These are phyloP conservation scores for Dictyostelium intermedium DNA, from an alignment of 78 protist genomes.

Conservation along the genomic window DNA sequence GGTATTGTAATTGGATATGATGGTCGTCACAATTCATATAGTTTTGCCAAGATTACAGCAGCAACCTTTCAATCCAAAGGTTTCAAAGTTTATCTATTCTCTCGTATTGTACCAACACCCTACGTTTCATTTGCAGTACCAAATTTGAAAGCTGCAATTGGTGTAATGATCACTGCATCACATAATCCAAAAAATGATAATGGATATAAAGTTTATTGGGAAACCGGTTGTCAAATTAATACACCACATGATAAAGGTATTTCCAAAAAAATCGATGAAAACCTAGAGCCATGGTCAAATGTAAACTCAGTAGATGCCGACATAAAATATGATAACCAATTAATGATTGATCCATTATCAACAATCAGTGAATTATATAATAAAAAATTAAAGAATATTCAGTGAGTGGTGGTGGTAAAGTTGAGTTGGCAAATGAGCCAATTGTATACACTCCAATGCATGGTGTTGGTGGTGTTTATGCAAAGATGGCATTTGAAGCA, in stretches of 20 bases:
- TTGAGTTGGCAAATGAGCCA: conserved; percentile 4
- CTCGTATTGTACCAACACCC: conserved; percentile 90
- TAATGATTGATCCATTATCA: conserved; percentile 35
- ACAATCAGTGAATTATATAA: not conserved
- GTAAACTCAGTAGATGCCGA: not conserved
- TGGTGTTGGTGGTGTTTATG: conserved; percentile 96
- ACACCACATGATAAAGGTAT: conserved; percentile 85
- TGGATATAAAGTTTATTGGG: conserved; percentile 99
- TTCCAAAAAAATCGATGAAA: conserved; percentile 57
- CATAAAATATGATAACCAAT: not conserved
- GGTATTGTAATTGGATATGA: conserved; percentile 91
- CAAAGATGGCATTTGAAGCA: conserved; percentile 56
- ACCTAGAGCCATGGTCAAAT: conserved; percentile 75
- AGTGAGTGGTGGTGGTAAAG: not conserved
- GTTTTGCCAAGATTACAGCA: conserved; percentile 91
- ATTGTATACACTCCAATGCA: conserved; percentile 97
- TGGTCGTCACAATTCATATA: conserved; percentile 88
- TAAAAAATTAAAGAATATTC: conserved; percentile 21
- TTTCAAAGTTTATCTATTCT: conserved; percentile 79
- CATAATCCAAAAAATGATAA: conserved; percentile 98
- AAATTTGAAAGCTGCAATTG: conserved; percentile 71
- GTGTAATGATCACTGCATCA: conserved; percentile 96
- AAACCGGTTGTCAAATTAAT: conserved; percentile 92
- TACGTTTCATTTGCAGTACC: conserved; percentile 89
- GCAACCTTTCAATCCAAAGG: conserved; percentile 81